These are phyloP conservation scores for Helotiales sp. DNA, from an alignment of 2,329 filamentous ascomycete species.

Conservation along the genomic window DNA sequence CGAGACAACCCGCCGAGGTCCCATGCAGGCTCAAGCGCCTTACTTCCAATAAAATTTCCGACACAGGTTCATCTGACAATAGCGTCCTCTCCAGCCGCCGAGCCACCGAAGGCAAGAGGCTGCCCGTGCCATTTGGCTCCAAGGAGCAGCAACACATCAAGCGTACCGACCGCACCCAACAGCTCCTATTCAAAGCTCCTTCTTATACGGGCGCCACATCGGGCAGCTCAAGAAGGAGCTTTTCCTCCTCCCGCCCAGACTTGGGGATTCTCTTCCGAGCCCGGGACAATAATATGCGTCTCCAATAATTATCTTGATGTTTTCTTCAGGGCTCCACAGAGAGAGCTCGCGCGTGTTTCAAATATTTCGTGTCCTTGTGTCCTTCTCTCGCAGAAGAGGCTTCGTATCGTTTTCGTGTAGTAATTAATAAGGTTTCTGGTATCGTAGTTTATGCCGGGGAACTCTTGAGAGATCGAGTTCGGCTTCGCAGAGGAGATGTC, in stretches of 20 bases:
- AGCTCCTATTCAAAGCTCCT: constrained; percentile 11
- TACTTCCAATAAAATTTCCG: too few relatives aligned
- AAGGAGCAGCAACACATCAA: neutral
- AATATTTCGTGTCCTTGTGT: neutral
- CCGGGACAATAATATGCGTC: constrained; percentile 16
- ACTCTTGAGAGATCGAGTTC: too few relatives aligned
- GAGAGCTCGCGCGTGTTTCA: neutral
- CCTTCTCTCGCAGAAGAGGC: neutral
- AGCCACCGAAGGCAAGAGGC: too few relatives aligned
- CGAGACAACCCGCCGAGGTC: neutral
- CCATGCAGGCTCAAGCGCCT: neutral
- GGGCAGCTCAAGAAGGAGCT: constrained; percentile 33
- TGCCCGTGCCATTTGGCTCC: neutral
- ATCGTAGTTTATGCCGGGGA: too few relatives aligned
- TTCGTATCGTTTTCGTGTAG: neutral
- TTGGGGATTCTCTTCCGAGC: constrained; percentile 8
- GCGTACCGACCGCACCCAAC: neutral
- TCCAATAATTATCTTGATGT: neutral
- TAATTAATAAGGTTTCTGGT: too few relatives aligned
- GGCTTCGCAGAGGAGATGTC: too few relatives aligned
- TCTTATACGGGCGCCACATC: constrained; percentile 11
- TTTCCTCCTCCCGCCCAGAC: constrained; percentile 11
- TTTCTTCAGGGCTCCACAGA: neutral
- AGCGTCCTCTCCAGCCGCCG: too few relatives aligned
- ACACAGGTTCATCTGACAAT: too few relatives aligned